Base-by-base conservation (phyloP, 148 eudicot genomes). In the Chenopodium suecicum region DNA sequence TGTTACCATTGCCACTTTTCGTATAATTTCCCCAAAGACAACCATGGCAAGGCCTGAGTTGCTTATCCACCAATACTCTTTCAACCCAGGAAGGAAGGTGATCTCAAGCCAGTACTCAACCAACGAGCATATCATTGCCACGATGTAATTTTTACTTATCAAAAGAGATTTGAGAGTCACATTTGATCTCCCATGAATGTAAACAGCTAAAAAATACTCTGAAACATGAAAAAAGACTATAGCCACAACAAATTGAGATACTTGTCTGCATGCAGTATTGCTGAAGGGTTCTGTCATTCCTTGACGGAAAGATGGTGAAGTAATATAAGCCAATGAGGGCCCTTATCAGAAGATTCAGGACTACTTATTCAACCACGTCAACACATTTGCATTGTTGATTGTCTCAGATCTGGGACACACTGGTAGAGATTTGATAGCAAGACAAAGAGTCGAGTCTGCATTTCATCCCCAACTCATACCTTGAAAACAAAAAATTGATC, bases 1-100 rank as follows among this genome's bases (percentile, higher is more conserved):
- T 70, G 97, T 95, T 66, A 95, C 22, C 79, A 95, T 90, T 16
- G 97, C 96, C 81, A 82, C 76, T 81, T 95, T 95, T 47, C 98
- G 82, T 70, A 93, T 85, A 19, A 84, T 80, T 88, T 93, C 98
- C 48, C 98, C 98, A 34, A 86, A 73, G 58, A 95, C 73, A 71
- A 95, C 91, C 90, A 92, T 83, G 65, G 81, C 80, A 73, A 95
- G 92, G 29, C 97, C 98, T 20, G 83, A 25, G 85, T 95, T 88
- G 89, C 94, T 93, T 77, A 91, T 83, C 91, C 89, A 87, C 97
- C 97, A 90, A 82, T 84, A 76, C 64, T 88, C 92, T 83, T 95
- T 95, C 75, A 91, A 67, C 47, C 85, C 86, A 0, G 97, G 94
- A 84, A 90, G 88, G 82, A 88, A 90, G 73, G 88, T 90, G 44